Evolutionary conservation across 768 basidiomycete species (phyloP).

Genomic region (Sporobolomyces roseus): DNA sequence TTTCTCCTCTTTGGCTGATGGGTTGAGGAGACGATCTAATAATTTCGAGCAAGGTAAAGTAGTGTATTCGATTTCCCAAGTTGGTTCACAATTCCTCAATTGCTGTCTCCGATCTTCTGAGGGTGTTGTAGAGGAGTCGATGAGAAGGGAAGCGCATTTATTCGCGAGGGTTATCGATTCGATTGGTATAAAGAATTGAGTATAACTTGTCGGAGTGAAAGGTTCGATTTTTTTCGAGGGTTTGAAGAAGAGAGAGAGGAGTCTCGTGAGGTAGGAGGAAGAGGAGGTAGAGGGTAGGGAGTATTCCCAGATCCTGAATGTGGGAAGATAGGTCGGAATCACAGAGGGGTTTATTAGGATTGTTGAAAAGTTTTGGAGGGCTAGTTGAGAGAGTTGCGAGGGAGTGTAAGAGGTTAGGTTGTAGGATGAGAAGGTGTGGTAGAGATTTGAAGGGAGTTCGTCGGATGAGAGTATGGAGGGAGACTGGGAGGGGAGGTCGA

Average conservation of each 20-base stretch:
- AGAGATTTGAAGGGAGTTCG: no score
- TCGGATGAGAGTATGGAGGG: no score
- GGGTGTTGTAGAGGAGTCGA: no score
- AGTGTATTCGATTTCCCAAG: conserved; percentile 62
- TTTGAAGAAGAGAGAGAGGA: background rate
- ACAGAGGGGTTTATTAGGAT: no score
- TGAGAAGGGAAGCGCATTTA: background rate
- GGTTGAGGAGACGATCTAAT: no score
- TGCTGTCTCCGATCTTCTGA: conserved; percentile 47
- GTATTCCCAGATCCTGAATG: no score
- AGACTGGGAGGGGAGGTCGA: no score
- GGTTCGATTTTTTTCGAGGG: background rate
- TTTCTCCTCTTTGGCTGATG: no score
- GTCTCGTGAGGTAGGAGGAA: no score
- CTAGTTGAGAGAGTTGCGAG: background rate
- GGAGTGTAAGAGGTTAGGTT: background rate
- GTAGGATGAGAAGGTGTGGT: background rate
- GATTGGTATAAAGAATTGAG: conserved; percentile 59
- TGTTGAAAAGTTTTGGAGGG: no score
- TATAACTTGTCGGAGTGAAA: conserved; percentile 62
- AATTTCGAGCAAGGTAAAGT: conserved; percentile 3
- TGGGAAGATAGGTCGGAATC: no score
- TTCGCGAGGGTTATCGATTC: conserved; percentile 11
- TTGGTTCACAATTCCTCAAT: conserved; percentile 57
- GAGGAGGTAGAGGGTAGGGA: no score